Evolutionary conservation across 768 basidiomycete genomes (phyloP), one percentile per base, ranked within the genome.

Genomic region (Filobasidium floriforme): DNA sequence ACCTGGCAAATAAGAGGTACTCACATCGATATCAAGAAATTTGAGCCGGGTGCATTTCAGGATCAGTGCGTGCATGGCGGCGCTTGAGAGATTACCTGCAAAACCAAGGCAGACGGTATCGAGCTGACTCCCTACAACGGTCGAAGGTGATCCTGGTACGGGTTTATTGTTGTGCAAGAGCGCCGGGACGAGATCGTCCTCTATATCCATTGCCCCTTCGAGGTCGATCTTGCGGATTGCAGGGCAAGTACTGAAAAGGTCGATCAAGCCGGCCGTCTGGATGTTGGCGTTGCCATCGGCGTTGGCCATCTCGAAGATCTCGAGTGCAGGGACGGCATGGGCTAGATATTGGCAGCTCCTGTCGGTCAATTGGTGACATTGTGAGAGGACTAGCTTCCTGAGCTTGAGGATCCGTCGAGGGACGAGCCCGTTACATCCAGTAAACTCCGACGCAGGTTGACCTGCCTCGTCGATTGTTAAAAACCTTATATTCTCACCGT

Each of bases 271-370:
- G 70, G 83, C 84, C 66, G 92, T 85, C 15, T 82, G 73, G 14
- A 89, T 88, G 12, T 28, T 24, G 18, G 24, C 3, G 15, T 32
- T 26, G 12, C 54, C 54, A 28, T 57, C 65, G 28, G 92, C 85
- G 7, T 87, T 86, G 0, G 86, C 88, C 68, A 92, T 76, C 77
- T 94, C 90, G 54, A 94, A 80, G 65, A 86, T 84, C 73, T 91
- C 87, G 19, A 93, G 82, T 61, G 80, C 75, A 0, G 92, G 90
- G 14, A 90, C 83, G n/a, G 86, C 82, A 74, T 86, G 77, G 14
- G 89, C 86, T 44, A 93, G 79, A 74, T 89, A 85, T 26, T 86
- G 83, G 74, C 88, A 89, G 9, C 87, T 88, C 28, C 79, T 81
- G 73, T 92, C 90, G 2, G 89, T 89, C 66, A 92, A 80, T 70